Conservation (phyloP, 495 filamentous ascomycete genomes). For the Aspergillus leporis region DNA sequence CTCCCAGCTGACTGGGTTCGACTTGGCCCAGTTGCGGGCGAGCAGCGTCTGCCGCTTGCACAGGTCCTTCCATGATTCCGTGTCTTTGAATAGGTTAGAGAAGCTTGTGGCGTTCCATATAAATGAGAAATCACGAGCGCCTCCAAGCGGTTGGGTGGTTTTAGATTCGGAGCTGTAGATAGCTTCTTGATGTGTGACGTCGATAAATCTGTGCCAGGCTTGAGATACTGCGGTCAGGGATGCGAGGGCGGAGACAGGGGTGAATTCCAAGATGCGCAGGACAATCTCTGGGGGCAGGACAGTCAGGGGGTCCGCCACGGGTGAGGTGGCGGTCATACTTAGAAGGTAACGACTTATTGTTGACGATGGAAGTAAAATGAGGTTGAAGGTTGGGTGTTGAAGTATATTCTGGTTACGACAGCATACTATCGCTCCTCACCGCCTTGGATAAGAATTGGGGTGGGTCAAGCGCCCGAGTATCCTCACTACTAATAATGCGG, state of each 20-base stretch:
- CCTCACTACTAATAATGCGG: too few relatives aligned
- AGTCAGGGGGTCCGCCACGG: conserved; percentile 29
- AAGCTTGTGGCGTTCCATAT: conserved; percentile 22
- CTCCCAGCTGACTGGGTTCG: conserved; percentile 30
- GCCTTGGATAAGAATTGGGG: neutral
- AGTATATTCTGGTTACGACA: neutral
- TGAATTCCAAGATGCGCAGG: conserved; percentile 37
- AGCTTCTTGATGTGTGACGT: conserved; percentile 41
- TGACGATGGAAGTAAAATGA: neutral
- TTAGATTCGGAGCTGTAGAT: conserved; percentile 38
- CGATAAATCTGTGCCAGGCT: conserved; percentile 44
- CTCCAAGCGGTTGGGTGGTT: conserved; percentile 22
- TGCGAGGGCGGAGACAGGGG: conserved; percentile 33
- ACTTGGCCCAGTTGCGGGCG: conserved; percentile 35
- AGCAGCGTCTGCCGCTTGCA: conserved; percentile 40
- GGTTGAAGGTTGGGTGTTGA: conserved; percentile 2
- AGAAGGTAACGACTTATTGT: neutral
- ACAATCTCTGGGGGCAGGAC: conserved; percentile 40
- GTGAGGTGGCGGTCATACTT: conserved; percentile 7
- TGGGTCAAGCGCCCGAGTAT: too few relatives aligned
- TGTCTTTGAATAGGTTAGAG: conserved; percentile 26
- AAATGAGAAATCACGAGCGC: conserved; percentile 26
- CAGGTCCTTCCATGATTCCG: conserved; percentile 38
- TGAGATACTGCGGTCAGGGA: conserved; percentile 36
- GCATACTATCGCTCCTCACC: conserved; percentile 13